Percentiles rank a stretch among this genome's conserved stretches.
Evolutionary conservation across 2,329 filamentous ascomycete genomes (phyloP).

Genomic region (Nemania abortiva): DNA sequence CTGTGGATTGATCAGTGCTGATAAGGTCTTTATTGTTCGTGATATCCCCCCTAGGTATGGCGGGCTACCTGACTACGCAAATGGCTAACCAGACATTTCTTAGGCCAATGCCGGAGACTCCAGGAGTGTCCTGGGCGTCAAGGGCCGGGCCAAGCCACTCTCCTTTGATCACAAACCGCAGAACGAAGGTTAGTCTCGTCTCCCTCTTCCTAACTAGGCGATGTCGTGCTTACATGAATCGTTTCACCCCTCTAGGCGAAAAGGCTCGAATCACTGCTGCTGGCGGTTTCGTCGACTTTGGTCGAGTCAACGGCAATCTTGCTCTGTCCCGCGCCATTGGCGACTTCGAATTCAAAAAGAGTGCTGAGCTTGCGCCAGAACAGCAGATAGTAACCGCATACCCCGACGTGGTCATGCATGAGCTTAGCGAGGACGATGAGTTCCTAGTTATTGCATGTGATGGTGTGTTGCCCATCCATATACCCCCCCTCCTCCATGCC

Average conservation of each 20-base stretch:
- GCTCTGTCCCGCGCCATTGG: constrained; percentile 97
- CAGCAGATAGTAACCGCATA: constrained; percentile 98
- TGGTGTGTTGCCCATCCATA: constrained; percentile 67
- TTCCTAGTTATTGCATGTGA: constrained; percentile 95
- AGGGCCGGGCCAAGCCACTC: constrained; percentile 94
- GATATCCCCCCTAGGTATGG: constrained; percentile 16
- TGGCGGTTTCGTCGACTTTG: constrained; percentile 98
- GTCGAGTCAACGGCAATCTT: constrained; percentile 97
- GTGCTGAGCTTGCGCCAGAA: constrained; percentile 94
- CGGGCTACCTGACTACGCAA: constrained; percentile 22
- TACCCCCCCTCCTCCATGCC: background rate
- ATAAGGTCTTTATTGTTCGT: constrained; percentile 96
- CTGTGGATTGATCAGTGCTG: constrained; percentile 86
- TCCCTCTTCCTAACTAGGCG: background rate
- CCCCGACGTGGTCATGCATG: constrained; percentile 92
- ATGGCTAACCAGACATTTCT: constrained; percentile 46
- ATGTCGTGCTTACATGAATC: constrained; percentile 29
- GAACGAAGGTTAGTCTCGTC: constrained; percentile 88
- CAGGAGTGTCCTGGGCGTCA: constrained; percentile 92
- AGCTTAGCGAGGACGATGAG: constrained; percentile 92
- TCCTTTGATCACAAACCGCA: constrained; percentile 99
- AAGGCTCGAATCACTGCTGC: constrained; percentile 96
- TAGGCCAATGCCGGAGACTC: constrained; percentile 98
- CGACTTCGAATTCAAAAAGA: constrained; percentile 99
- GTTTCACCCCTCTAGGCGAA: constrained; percentile 71